Evolutionary conservation across 495 filamentous ascomycete genomes (phyloP).

Genomic region (Lindgomyces ingoldianus): DNA sequence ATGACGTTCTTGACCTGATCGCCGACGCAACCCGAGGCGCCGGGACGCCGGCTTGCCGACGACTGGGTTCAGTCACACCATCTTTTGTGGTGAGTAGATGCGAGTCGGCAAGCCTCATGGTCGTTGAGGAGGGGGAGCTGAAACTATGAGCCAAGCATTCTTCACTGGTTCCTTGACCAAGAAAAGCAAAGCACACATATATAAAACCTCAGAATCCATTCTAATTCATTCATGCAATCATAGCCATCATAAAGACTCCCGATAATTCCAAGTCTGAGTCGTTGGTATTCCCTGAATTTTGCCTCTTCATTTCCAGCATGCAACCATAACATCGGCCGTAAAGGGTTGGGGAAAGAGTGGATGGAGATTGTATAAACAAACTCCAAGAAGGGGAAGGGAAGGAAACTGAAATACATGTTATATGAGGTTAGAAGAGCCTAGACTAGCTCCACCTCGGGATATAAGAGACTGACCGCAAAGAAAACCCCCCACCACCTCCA

Average conservation of each 20-base stretch:
- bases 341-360: background rate
- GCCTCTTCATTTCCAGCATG: background rate
- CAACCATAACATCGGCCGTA: background rate
- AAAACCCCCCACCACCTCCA: background rate
- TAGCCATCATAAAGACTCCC: constrained; percentile 6
- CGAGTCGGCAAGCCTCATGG: too few species aligned
- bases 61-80: too few species aligned
- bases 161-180: too few species aligned
- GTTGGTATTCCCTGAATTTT: background rate
- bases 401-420: background rate
- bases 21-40: background rate
- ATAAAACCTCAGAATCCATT: too few species aligned
- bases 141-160: too few species aligned
- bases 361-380: background rate
- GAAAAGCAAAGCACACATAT: background rate
- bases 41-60: background rate
- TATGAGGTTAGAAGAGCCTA: background rate
- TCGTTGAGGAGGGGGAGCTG: too few species aligned
- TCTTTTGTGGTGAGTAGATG: too few species aligned
- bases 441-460: background rate
- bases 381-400: background rate
- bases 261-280: too few species aligned
- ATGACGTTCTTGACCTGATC: background rate
- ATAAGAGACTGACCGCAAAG: background rate
- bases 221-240: constrained; percentile 8